A percentile compares a stretch with the other conserved stretches of the same genome.
These are phyloP conservation scores for Cubamyces sp. DNA, from an alignment of 768 basidiomycete species.

Conservation along the genomic window DNA sequence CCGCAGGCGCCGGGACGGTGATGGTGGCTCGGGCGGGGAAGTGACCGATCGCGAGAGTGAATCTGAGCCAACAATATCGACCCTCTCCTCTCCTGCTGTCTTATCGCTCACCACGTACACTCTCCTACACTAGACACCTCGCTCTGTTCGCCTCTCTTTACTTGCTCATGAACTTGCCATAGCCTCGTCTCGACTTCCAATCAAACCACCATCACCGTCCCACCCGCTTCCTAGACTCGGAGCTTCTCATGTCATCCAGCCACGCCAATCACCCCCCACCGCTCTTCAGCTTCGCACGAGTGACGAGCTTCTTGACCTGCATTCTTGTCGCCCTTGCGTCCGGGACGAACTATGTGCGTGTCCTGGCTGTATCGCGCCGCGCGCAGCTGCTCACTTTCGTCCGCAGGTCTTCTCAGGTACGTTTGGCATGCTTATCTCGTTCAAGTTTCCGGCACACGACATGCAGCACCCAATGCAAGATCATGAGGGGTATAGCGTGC, in stretches of 20 bases:
- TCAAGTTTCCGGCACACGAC: not conserved
- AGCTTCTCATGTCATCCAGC: slow-evolving; percentile 11
- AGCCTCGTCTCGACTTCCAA: not conserved
- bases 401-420: slow-evolving; percentile 43
- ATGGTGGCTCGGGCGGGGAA: too few species aligned
- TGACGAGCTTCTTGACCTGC: slow-evolving; percentile 49
- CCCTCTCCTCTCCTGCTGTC: not conserved
- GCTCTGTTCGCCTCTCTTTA: not conserved
- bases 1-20: not conserved
- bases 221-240: not conserved
- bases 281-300: slow-evolving; percentile 24
- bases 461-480: too few species aligned
- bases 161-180: slow-evolving; percentile 8
- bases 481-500: too few species aligned
- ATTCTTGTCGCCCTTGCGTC: slow-evolving; percentile 62
- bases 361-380: not conserved
- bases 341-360: slow-evolving; percentile 76
- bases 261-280: slow-evolving; percentile 20
- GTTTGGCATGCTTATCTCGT: slow-evolving; percentile 13
- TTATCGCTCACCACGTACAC: not conserved
- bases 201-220: not conserved
- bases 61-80: too few species aligned
- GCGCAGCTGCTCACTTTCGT: not conserved
- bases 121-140: not conserved
- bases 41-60: too few species aligned